Percentiles rank a stretch among this genome's conserved stretches.
These are phyloP conservation scores for Scleroderma bovista DNA, from an alignment of 768 basidiomycete species.

Conservation along the genomic window DNA sequence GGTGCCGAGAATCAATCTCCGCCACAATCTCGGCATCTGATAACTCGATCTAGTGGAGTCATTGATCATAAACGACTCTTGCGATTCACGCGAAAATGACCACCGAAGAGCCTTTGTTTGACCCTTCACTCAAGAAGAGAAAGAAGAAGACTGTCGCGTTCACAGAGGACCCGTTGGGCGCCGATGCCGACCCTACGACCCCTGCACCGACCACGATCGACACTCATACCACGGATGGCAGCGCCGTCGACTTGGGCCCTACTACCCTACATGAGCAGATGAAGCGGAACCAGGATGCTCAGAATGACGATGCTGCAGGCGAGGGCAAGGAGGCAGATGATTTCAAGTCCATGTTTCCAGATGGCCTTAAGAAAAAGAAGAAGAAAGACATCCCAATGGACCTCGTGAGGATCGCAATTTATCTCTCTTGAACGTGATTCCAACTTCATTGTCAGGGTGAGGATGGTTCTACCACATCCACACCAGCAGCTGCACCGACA, in stretches of 20 bases:
- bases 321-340: slow-evolving; percentile 66
- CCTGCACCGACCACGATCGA: slow-evolving; percentile 75
- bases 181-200: slow-evolving; percentile 76
- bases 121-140: slow-evolving; percentile 78
- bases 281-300: slow-evolving; percentile 41
- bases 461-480: slow-evolving; percentile 63
- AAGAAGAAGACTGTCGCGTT: slow-evolving; percentile 88
- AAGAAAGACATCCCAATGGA: slow-evolving; percentile 87
- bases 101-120: slow-evolving; percentile 73
- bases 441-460: slow-evolving; percentile 37
- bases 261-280: slow-evolving; percentile 73
- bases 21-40: slow-evolving; percentile 23
- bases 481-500: slow-evolving; percentile 38
- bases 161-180: slow-evolving; percentile 76
- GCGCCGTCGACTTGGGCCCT: slow-evolving; percentile 71
- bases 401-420: slow-evolving; percentile 44
- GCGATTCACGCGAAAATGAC: slow-evolving; percentile 35
- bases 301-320: slow-evolving; percentile 29
- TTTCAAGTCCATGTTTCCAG: slow-evolving; percentile 73
- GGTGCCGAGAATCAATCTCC: slow-evolving; percentile 17
- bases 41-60: not conserved
- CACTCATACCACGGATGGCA: slow-evolving; percentile 61
- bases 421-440: not conserved
- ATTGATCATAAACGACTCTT: slow-evolving; percentile 15
- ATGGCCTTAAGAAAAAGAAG: slow-evolving; percentile 88